These are phyloP conservation scores for Blastobotrys persicus DNA, from an alignment of 1,139 yeast species.

Conservation along the genomic window DNA sequence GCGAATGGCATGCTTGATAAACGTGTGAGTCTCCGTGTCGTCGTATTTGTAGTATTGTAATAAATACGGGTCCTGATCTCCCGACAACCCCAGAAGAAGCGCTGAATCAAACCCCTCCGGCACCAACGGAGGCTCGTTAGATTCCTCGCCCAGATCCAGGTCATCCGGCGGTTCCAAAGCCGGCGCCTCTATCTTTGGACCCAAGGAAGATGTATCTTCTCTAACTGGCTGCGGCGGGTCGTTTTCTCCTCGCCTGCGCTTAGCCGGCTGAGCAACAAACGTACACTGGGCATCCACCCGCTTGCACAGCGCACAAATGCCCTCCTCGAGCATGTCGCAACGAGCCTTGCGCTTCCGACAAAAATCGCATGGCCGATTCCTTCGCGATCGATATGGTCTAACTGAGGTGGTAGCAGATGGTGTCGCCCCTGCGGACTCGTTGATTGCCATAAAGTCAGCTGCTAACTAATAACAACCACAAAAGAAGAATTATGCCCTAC, in stretches of 20 bases:
- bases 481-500: background rate
- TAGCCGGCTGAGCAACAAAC: slow-evolving; percentile 26
- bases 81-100: slow-evolving; percentile 34
- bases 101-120: slow-evolving; percentile 31
- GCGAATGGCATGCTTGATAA: slow-evolving; percentile 36
- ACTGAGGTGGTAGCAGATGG: slow-evolving; percentile 9
- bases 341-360: slow-evolving; percentile 33
- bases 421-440: slow-evolving; percentile 2
- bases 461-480: background rate
- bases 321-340: slow-evolving; percentile 27
- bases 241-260: slow-evolving; percentile 9
- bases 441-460: background rate
- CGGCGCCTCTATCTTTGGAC: slow-evolving; percentile 23
- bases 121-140: slow-evolving; percentile 27
- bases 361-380: slow-evolving; percentile 31
- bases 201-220: too few relatives aligned
- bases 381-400: slow-evolving; percentile 20
- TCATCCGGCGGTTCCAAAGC: slow-evolving; percentile 25
- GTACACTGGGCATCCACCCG: slow-evolving; percentile 27
- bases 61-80: slow-evolving; percentile 39
- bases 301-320: slow-evolving; percentile 29
- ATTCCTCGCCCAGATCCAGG: slow-evolving; percentile 11
- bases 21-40: slow-evolving; percentile 28
- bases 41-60: slow-evolving; percentile 32
- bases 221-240: too few relatives aligned